Evolutionary conservation across 2,329 filamentous ascomycete genomes (phyloP).

Genomic region (Pseudogymnoascus sp.): DNA sequence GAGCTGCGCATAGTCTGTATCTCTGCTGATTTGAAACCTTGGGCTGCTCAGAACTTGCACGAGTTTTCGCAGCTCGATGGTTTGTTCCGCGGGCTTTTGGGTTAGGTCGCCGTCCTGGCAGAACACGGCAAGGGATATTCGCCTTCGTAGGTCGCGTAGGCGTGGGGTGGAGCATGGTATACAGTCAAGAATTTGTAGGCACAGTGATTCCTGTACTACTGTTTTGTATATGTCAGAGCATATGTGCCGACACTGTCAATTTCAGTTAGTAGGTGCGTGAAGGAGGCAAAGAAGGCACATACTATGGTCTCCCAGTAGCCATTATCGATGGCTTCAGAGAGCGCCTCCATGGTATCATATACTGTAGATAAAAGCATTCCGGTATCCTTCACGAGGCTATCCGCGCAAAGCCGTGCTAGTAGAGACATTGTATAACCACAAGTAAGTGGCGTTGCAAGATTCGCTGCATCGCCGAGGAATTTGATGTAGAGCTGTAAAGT

Average conservation of each 20-base stretch:
- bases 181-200: conserved; percentile 48
- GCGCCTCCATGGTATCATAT: conserved; percentile 36
- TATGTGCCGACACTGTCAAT: conserved; percentile 40
- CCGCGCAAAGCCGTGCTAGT: conserved; percentile 48
- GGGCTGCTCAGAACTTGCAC: conserved; percentile 39
- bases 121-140: conserved; percentile 58
- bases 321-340: conserved; percentile 36
- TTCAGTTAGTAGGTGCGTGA: conserved; percentile 12
- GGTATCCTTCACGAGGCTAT: conserved; percentile 41
- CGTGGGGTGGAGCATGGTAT: conserved; percentile 47
- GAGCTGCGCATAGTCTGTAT: conserved; percentile 63
- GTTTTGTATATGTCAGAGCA: conserved; percentile 40
- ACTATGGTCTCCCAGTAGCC: conserved; percentile 30
- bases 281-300: background rate
- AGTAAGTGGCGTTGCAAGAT: conserved; percentile 20
- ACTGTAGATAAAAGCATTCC: conserved; percentile 35
- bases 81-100: conserved; percentile 34
- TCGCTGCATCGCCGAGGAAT: conserved; percentile 22
- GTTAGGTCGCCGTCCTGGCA: conserved; percentile 43
- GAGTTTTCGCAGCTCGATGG: conserved; percentile 34
- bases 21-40: conserved; percentile 44
- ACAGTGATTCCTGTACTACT: conserved; percentile 43
- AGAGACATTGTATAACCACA: conserved; percentile 36
- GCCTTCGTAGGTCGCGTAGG: conserved; percentile 54
- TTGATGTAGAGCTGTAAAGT: conserved; percentile 20